A percentile compares a stretch with the other conserved stretches of the same genome.
Evolutionary conservation across 1,139 yeast species (phyloP).

Genomic region (Saccharomyces hybrid): DNA sequence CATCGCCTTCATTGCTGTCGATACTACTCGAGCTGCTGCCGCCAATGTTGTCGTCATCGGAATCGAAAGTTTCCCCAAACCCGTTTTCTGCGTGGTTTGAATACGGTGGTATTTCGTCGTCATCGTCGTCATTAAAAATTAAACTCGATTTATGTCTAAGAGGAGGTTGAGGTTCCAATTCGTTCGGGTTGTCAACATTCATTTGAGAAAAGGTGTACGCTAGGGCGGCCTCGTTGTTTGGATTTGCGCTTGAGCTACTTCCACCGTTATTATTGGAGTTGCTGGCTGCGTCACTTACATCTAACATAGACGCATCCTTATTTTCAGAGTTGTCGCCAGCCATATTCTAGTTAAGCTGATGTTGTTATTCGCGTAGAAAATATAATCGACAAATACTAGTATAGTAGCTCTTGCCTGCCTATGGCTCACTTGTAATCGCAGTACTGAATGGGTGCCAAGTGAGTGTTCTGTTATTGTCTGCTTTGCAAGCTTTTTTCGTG

Average conservation of each 20-base stretch:
- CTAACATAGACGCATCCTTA: slow-evolving; percentile 6
- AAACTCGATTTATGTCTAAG: slow-evolving; percentile 12
- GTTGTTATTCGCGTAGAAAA: neutral
- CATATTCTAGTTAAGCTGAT: neutral
- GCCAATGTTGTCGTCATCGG: slow-evolving; percentile 5
- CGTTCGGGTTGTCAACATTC: slow-evolving; percentile 27
- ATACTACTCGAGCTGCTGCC: slow-evolving; percentile 3
- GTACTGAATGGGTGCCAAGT: neutral
- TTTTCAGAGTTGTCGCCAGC: neutral
- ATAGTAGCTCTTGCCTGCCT: neutral
- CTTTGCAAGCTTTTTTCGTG: neutral
- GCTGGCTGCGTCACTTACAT: slow-evolving; percentile 2
- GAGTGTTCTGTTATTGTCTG: neutral
- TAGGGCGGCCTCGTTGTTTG: slow-evolving; percentile 8
- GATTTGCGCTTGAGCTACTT: neutral
- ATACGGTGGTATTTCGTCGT: slow-evolving; percentile 16
- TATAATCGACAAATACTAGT: neutral
- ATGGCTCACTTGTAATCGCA: neutral
- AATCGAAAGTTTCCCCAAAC: slow-evolving; percentile 7
- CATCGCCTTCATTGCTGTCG: slow-evolving; percentile 6
- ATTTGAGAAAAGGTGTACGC: slow-evolving; percentile 30
- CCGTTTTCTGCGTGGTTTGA: slow-evolving; percentile 12
- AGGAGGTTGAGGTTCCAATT: slow-evolving; percentile 12
- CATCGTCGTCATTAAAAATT: slow-evolving; percentile 18
- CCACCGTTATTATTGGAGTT: neutral